Conservation (phyloP, 805 yeast genomes). For the Candida patagonica region DNA sequence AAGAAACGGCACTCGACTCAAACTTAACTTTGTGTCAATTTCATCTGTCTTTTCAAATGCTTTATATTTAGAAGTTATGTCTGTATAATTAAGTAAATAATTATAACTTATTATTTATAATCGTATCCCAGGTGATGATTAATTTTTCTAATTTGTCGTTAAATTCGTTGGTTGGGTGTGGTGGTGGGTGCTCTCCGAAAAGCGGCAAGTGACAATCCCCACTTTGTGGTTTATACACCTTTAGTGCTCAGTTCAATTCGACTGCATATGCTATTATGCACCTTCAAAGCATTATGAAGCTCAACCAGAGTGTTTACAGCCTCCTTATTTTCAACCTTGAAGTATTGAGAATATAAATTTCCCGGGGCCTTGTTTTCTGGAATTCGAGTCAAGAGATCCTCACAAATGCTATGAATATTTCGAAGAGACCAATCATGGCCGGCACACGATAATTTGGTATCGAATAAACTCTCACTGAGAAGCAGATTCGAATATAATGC, state of each 20-base stretch:
- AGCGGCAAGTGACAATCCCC: too few species aligned
- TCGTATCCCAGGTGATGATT: too few species aligned
- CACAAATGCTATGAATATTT: constrained; percentile 24
- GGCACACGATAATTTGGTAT: constrained; percentile 24
- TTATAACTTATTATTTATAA: too few species aligned
- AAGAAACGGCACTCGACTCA: too few species aligned
- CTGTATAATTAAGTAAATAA: too few species aligned
- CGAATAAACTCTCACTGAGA: constrained; percentile 18
- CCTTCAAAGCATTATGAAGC: constrained; percentile 20
- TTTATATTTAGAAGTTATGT: too few species aligned
- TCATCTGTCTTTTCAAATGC: too few species aligned
- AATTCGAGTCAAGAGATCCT: constrained; percentile 22
- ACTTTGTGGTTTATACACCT: constrained; percentile 21
- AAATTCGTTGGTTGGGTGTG: too few species aligned
- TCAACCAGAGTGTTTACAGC: constrained; percentile 17
- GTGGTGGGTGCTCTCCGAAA: too few species aligned
- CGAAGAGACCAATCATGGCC: constrained; percentile 28
- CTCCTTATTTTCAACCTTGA: constrained; percentile 18
- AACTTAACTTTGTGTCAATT: too few species aligned
- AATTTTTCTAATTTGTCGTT: too few species aligned
- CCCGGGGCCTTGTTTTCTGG: constrained; percentile 18
- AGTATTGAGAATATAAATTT: constrained; percentile 21
- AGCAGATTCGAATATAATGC: constrained; percentile 23
- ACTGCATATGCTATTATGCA: constrained; percentile 19
- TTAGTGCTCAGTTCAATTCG: constrained; percentile 27